Base-by-base conservation (phyloP, 1,284 basidiomycete species). In the Microbotryomycetes sp. region DNA sequence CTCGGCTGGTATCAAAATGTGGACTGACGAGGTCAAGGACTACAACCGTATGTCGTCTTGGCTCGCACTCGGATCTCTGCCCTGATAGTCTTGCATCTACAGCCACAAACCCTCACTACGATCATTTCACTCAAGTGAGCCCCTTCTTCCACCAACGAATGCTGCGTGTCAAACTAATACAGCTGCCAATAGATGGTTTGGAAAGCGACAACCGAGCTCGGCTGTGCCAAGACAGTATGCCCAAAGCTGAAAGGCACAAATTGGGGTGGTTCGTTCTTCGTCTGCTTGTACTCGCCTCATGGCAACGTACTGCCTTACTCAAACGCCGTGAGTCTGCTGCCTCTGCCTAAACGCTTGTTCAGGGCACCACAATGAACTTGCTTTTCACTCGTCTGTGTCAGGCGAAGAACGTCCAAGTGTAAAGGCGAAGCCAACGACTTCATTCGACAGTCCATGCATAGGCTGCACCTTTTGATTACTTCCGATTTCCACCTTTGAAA, bases 81-180 rank as follows among this genome's bases (percentile, higher is more conserved):
- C n/a, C n/a, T n/a, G n/a, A n/a, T n/a, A n/a, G n/a, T n/a, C n/a
- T n/a, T n/a, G n/a, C n/a, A 12, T 42, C 36, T 19, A 19, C 36
- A 42, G 36, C 36, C 19, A 19, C 1, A 6, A 30, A 49, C 14
- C 60, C 60, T 1, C 49, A 42, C 12, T 65, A 48, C 54, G 6
- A 28, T 1, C 58, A 63, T 25, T 66, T 63, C n/a, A 60, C 61
- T 6, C 58, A 60, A 29, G 26, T 55, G 14, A 42, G 36, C 9
- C 36, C n/a, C n/a, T n/a, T n/a, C n/a, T n/a, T n/a, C n/a, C n/a
- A n/a, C n/a, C n/a, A n/a, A n/a, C n/a, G n/a, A n/a, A n/a, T n/a
- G n/a, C n/a, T n/a, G n/a, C n/a, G n/a, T n/a, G n/a, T n/a, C n/a
- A n/a, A n/a, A n/a, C n/a, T n/a, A n/a, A n/a, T n/a, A n/a, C n/a